Evolutionary conservation across 2,329 filamentous ascomycete species (phyloP).

Genomic region (Gaeumannomyces sp.): DNA sequence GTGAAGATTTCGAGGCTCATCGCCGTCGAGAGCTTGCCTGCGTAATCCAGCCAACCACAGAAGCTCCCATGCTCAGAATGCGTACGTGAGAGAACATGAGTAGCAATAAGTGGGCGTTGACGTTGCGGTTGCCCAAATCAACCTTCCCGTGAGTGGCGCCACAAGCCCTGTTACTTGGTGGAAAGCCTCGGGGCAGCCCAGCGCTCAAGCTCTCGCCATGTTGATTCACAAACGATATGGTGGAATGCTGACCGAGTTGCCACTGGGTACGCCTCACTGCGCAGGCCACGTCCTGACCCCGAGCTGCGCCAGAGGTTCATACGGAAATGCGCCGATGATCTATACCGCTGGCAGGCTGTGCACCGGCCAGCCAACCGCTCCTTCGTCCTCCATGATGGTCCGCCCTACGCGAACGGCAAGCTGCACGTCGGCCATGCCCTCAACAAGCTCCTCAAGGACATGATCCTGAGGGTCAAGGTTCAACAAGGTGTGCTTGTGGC

Average conservation of each 20-base stretch:
- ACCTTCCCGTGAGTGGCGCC: constrained; percentile 56
- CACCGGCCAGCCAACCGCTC: constrained; percentile 46
- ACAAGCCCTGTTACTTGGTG: not conserved
- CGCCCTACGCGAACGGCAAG: constrained; percentile 89
- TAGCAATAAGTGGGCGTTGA: constrained; percentile 63
- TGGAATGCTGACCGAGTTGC: not conserved
- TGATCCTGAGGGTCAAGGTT: constrained; percentile 77
- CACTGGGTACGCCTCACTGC: not conserved
- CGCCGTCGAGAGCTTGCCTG: not conserved
- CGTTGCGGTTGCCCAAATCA: constrained; percentile 68
- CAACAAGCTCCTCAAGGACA: constrained; percentile 96
- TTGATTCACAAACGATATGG: not conserved
- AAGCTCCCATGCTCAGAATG: constrained; percentile 8
- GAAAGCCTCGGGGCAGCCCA: not conserved
- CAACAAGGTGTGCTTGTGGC: constrained; percentile 44
- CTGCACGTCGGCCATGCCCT: constrained; percentile 91
- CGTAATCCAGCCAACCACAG: not conserved
- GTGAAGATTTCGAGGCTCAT: not conserved
- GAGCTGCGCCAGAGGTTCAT: constrained; percentile 54
- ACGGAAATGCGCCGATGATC: constrained; percentile 72
- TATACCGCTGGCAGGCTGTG: constrained; percentile 79
- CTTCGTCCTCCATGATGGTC: constrained; percentile 90
- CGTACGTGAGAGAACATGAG: constrained; percentile 26
- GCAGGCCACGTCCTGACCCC: constrained; percentile 45
- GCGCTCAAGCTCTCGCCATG: not conserved